Evolutionary conservation across 2,329 filamentous ascomycete genomes (phyloP), one percentile per base, ranked within the genome.

Genomic region (Sporothrix pseudoabietina): DNA sequence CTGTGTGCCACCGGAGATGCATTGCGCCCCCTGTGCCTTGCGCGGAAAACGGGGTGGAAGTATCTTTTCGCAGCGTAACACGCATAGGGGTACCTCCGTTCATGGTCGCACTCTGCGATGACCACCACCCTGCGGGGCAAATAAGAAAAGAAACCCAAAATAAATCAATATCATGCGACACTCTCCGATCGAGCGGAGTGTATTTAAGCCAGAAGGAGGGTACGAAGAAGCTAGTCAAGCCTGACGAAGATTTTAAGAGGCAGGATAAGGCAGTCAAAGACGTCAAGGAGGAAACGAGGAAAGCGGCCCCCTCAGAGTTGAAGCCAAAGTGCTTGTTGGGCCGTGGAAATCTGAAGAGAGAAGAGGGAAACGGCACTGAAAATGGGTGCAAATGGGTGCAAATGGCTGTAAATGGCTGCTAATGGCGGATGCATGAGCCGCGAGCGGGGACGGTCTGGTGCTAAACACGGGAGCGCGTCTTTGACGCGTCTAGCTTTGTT

Each of bases 401-500:
- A 54, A 54, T 54, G 49, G 49, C 14, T n/a, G 52, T 10, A 63
- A 54, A 41, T 41, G 49, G 16, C n/a, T 30, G n/a, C 9, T 14
- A 61, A 69, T 55, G 44, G 32, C 6, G 12, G 49, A 35, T 35
- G 63, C 16, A 32, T 39, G 30, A 59, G 52, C 35, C 39, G 39
- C 55, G 26, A 39, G 52, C 54, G 61, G 65, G 73, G 72, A 41
- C 12, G 41, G 61, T 19, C n/a, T 66, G 61, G 52, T 55, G 55
- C 66, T 74, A 71, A 74, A 72, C 72, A 69, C 71, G 75, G 55
- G 61, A 55, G 26, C 75, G 75, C 75, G 71, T 69, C 71, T 22
- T 22, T 4, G 49, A 73, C 76, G 76, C 76, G 76, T 74, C 71
- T 7, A 12, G 61, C 52, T 49, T 77, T 77, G 74, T 75, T 77